Conservation (phyloP, 352 stramenopile genomes). For the Pythium grandisporangium region DNA sequence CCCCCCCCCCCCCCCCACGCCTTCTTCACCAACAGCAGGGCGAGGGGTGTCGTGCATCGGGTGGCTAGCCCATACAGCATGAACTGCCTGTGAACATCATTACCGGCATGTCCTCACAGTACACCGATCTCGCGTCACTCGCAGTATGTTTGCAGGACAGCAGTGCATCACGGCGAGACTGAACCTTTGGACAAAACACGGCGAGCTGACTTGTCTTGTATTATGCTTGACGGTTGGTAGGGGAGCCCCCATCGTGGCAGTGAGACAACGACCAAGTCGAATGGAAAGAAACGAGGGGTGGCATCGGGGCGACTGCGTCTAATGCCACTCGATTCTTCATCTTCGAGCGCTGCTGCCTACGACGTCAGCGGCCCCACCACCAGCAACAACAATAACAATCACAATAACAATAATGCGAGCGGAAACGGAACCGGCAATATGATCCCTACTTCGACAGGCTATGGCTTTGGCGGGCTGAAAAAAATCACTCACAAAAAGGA, state of each 20-base stretch:
- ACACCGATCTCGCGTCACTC: slow-evolving; percentile 48
- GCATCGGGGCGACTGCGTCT: slow-evolving; percentile 36
- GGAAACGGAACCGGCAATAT: background rate
- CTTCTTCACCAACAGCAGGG: no score
- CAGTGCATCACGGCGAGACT: no score
- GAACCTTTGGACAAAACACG: background rate
- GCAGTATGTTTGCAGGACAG: slow-evolving; percentile 6
- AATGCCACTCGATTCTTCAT: slow-evolving; percentile 33
- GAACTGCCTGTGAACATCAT: no score
- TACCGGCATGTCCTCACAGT: slow-evolving; percentile 11
- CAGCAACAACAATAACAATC: slow-evolving; percentile 7
- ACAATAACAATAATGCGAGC: slow-evolving; percentile 14
- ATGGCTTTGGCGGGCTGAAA: slow-evolving; percentile 34
- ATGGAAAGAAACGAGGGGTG: slow-evolving; percentile 32
- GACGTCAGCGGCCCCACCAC: slow-evolving; percentile 19
- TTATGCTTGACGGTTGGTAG: background rate
- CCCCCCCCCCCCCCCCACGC: no score
- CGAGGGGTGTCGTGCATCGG: no score
- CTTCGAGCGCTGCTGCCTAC: no score
- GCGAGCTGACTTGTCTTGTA: background rate
- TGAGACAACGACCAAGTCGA: slow-evolving; percentile 18
- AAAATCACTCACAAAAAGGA: slow-evolving; percentile 74
- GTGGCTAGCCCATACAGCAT: no score
- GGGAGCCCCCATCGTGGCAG: slow-evolving; percentile 20
- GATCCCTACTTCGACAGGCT: slow-evolving; percentile 6